Evolutionary conservation across 1,139 yeast species (phyloP).

Genomic region (Keqinozyma sinolaborantium): DNA sequence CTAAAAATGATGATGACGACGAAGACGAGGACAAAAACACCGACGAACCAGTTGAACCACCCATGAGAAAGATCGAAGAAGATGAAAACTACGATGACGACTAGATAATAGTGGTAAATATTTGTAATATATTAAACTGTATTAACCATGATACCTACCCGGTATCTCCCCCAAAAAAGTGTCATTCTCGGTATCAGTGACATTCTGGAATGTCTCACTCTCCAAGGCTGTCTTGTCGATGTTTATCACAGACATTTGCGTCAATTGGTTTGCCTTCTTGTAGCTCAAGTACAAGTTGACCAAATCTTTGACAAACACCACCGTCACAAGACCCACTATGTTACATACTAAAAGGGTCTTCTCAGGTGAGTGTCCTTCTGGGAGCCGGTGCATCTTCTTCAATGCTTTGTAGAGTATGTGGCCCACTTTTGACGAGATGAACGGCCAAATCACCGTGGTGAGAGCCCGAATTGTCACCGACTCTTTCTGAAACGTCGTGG

Average conservation of each 20-base stretch:
- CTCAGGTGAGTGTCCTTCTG: constrained; percentile 11
- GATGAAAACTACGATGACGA: constrained; percentile 84
- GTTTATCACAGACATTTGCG: constrained; percentile 15
- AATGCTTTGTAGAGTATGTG: constrained; percentile 14
- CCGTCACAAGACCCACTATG: constrained; percentile 28
- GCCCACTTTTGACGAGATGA: constrained; percentile 33
- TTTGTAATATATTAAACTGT: constrained; percentile 1
- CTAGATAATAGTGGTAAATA: constrained; percentile 13
- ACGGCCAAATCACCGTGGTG: constrained; percentile 42
- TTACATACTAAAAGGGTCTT: constrained; percentile 29
- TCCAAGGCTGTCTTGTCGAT: constrained; percentile 3
- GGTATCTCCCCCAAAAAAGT: neutral
- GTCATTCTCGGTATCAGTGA: neutral
- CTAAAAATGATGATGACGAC: constrained; percentile 38
- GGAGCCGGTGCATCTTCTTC: constrained; percentile 8
- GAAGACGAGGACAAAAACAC: constrained; percentile 22
- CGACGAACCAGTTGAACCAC: constrained; percentile 50
- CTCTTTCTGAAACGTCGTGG: constrained; percentile 18
- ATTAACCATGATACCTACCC: neutral
- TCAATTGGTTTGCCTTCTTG: constrained; percentile 23
- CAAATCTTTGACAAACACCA: constrained; percentile 33
- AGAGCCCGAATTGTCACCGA: constrained; percentile 26
- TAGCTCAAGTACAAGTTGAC: constrained; percentile 26
- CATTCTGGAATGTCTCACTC: neutral
- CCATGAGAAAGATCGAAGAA: constrained; percentile 74